Evolutionary conservation across 73 alveolate genomes (phyloP).

Genomic region (Uronychia binucleata): DNA sequence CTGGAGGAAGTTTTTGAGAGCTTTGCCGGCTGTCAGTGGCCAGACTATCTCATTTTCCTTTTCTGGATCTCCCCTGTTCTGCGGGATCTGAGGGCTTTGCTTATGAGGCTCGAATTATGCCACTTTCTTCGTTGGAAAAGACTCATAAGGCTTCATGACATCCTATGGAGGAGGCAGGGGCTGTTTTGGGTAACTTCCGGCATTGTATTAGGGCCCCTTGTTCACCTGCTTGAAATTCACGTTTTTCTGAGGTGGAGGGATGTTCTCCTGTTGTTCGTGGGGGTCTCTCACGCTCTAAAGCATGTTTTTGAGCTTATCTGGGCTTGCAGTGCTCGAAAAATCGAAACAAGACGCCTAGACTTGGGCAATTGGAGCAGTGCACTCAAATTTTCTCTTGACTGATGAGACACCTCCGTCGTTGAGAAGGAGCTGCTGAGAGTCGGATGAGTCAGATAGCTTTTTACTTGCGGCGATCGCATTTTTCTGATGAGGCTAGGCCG

Average conservation of each 20-base stretch:
- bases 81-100: not conserved
- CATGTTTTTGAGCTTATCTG: not conserved
- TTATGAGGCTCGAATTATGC: too few species aligned
- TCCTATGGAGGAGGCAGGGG: too few species aligned
- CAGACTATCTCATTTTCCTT: slow-evolving; percentile 1
- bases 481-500: not conserved
- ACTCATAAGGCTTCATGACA: too few species aligned
- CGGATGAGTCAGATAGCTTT: not conserved
- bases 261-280: not conserved
- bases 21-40: slow-evolving; percentile 55
- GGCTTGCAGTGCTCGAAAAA: not conserved
- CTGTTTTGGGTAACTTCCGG: too few species aligned
- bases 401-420: not conserved
- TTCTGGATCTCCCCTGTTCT: not conserved
- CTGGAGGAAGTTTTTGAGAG: slow-evolving; percentile 27
- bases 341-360: not conserved
- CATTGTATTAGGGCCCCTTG: too few species aligned
- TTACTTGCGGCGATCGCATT: not conserved
- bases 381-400: not conserved
- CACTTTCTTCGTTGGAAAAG: too few species aligned
- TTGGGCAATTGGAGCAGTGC: not conserved
- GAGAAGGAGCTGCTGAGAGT: not conserved
- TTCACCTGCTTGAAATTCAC: too few species aligned
- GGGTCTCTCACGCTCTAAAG: not conserved
- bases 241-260: too few species aligned